Conservation (phyloP, 148 eudicot species). For the Diospyros lotus region DNA sequence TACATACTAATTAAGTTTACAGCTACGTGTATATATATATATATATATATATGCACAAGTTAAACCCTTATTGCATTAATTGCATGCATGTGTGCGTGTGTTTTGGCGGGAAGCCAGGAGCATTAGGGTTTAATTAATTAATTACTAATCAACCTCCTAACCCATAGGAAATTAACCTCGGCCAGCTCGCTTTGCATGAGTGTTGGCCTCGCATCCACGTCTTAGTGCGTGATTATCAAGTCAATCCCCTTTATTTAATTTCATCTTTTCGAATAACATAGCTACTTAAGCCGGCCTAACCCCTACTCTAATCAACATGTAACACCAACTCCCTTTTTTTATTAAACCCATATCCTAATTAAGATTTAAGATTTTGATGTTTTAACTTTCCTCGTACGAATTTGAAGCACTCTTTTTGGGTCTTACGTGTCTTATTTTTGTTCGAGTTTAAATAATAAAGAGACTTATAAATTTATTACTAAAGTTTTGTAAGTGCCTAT, state of each 20-base stretch:
- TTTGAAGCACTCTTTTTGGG: no score
- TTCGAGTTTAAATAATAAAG: no score
- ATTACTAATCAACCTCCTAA: background rate
- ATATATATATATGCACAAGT: no score
- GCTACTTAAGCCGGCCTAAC: background rate
- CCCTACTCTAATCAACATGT: background rate
- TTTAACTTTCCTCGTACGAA: no score
- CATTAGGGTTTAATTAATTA: no score
- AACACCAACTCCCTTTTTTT: no score
- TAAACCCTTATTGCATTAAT: no score
- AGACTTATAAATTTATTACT: no score
- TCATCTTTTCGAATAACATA: background rate
- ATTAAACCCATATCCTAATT: no score
- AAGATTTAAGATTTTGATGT: no score
- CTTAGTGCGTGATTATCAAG: background rate
- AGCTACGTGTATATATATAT: background rate
- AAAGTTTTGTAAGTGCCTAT: no score
- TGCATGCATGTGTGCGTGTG: background rate
- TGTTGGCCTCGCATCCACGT: background rate
- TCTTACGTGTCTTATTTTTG: no score
- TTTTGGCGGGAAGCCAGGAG: conserved; percentile 1
- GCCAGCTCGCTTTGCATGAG: background rate
- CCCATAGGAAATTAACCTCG: background rate
- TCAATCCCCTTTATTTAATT: background rate
- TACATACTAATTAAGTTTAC: background rate